Evolutionary conservation across 2,329 filamentous ascomycete genomes (phyloP).

Genomic region (Bertia moriformis): DNA sequence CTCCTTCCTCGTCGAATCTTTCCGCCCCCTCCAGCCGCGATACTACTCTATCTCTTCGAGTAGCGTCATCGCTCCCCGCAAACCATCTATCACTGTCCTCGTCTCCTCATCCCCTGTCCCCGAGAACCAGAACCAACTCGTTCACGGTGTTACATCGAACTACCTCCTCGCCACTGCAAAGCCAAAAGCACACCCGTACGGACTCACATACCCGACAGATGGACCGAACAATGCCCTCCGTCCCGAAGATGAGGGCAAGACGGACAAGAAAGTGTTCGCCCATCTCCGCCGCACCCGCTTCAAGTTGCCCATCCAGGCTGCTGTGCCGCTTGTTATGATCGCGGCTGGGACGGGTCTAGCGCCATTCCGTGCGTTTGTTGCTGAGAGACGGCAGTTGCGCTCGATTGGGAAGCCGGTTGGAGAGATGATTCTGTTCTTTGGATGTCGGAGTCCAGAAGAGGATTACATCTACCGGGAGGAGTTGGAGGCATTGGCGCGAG

Average conservation of each 20-base stretch:
- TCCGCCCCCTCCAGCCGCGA: slow-evolving; percentile 39
- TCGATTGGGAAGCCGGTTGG: slow-evolving; percentile 19
- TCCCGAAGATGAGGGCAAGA: too few relatives aligned
- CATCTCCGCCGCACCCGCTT: slow-evolving; percentile 26
- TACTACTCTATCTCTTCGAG: slow-evolving; percentile 51
- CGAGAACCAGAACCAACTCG: slow-evolving; percentile 6
- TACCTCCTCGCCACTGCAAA: slow-evolving; percentile 16
- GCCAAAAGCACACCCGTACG: not conserved
- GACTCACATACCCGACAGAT: slow-evolving; percentile 5
- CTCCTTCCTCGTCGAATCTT: slow-evolving; percentile 36
- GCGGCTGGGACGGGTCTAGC: slow-evolving; percentile 33
- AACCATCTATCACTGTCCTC: slow-evolving; percentile 23
- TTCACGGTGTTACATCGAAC: slow-evolving; percentile 20
- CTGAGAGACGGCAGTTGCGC: slow-evolving; percentile 20
- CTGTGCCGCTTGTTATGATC: slow-evolving; percentile 33
- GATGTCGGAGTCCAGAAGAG: slow-evolving; percentile 17
- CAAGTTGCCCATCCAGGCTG: slow-evolving; percentile 23
- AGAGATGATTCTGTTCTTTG: slow-evolving; percentile 22
- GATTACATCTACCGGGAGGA: slow-evolving; percentile 20
- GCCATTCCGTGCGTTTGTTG: slow-evolving; percentile 25
- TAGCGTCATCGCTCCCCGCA: slow-evolving; percentile 22
- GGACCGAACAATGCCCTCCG: slow-evolving; percentile 7
- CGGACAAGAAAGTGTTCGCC: slow-evolving; percentile 17
- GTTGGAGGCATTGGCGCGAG: slow-evolving; percentile 11
- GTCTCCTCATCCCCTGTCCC: slow-evolving; percentile 16